Evolutionary conservation across 108 stramenopile genomes (phyloP), one percentile per base, ranked within the genome.

Genomic region (Skeletonema marinoi): DNA sequence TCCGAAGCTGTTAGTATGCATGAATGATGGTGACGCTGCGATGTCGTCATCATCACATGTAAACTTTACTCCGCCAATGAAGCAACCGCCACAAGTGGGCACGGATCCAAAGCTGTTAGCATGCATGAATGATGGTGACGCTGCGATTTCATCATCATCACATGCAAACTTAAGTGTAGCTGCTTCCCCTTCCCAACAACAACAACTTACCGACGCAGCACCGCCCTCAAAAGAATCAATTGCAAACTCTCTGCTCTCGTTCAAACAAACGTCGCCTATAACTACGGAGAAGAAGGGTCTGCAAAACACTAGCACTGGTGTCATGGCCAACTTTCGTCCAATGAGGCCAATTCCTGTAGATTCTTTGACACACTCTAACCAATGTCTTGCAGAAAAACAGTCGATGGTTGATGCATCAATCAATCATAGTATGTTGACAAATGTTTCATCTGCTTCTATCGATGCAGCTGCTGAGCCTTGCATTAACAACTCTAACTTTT

Each of bases 401-500:
- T 1, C 36, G 36, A 36, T 9, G 8, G 6, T 36, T 8, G 36
- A 36, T 36, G 4, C 36, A 36, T 36, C 36, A 36, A 36, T 36
- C 36, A 6, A 6, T 36, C 36, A 36, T 9, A 8, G 36, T 6
- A 36, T 36, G 36, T 9, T 36, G 6, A 8, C 36, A 36, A 36
- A 5, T 41, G 39, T 41, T 12, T 12, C 39, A 1, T 41, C 11
- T 41, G 19, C 21, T 56, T n/a, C 54, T 56, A 4, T 46, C 44
- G 16, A 46, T 16, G 16, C 16, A n/a, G 44, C 44, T 46, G 16
- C 44, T 16, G 44, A 46, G 16, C 44, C 44, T 46, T 16, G 44
- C 44, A 46, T 46, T 46, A 46, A 46, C 44, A 71, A 71, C 60
- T 66, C 78, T 11, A 72, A 68, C 42, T 79, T 66, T 32, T 79